Conservation (phyloP, 2,329 filamentous ascomycete genomes). For the Cryphonectria carpinicola region DNA sequence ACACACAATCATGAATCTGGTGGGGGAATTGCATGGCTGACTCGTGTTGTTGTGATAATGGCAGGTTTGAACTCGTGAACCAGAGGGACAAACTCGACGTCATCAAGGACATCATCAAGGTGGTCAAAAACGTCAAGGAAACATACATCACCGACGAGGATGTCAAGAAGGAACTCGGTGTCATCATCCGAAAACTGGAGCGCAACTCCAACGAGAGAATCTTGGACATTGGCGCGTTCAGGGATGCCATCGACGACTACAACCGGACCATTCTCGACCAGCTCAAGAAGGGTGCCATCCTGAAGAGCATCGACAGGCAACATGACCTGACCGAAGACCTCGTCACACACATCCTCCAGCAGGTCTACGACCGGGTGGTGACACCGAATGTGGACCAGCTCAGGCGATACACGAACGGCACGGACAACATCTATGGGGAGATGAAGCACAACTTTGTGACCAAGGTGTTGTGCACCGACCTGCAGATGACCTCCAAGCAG, state of each 20-base stretch:
- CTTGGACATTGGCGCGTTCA: conserved; percentile 69
- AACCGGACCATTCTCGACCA: conserved; percentile 71
- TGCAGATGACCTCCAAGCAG: conserved; percentile 77
- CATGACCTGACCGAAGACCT: conserved; percentile 73
- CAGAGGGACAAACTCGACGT: conserved; percentile 81
- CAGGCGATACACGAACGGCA: conserved; percentile 84
- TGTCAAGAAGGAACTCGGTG: conserved; percentile 61
- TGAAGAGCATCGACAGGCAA: conserved; percentile 69
- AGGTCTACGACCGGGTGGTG: conserved; percentile 91
- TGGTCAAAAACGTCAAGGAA: conserved; percentile 70
- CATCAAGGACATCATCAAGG: conserved; percentile 71
- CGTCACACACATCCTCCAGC: conserved; percentile 79
- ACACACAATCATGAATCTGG: too few species aligned
- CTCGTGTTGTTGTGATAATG: conserved; percentile 24
- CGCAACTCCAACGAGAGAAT: conserved; percentile 72
- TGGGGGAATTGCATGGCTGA: neutral
- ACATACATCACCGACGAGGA: conserved; percentile 79
- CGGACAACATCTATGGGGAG: conserved; percentile 94
- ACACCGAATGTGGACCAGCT: conserved; percentile 85
- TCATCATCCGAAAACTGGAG: conserved; percentile 75
- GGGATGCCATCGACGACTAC: conserved; percentile 73
- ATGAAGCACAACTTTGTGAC: conserved; percentile 83
- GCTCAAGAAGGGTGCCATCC: conserved; percentile 71
- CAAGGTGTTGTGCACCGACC: conserved; percentile 76
- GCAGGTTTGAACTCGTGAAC: conserved; percentile 73